Percentiles rank a stretch among this genome's conserved stretches.
These are phyloP conservation scores for Apiotrichum akiyoshidainum DNA, from an alignment of 1,284 basidiomycete species.

Conservation along the genomic window DNA sequence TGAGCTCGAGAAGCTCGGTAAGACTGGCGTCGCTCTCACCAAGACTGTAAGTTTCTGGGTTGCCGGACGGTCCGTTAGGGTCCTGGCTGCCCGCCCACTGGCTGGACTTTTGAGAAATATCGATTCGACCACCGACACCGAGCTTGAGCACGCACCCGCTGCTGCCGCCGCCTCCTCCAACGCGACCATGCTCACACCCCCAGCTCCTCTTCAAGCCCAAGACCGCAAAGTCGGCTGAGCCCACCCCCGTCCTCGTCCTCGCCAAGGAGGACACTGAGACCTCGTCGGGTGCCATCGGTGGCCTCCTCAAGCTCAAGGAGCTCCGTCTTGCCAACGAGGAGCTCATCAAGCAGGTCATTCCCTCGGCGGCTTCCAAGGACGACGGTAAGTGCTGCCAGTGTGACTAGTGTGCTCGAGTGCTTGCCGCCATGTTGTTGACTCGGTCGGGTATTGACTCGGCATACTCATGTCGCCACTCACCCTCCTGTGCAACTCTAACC, in stretches of 20 bases:
- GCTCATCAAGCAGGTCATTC: slow-evolving; percentile 78
- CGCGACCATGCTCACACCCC: neutral
- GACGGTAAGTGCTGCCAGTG: slow-evolving; percentile 60
- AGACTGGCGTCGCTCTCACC: slow-evolving; percentile 35
- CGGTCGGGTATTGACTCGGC: neutral
- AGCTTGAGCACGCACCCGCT: neutral
- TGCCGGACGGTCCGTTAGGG: neutral
- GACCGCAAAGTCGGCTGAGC: slow-evolving; percentile 78
- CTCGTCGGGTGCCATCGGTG: slow-evolving; percentile 66
- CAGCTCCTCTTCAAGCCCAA: slow-evolving; percentile 53
- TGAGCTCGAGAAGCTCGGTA: slow-evolving; percentile 41
- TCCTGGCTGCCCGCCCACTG: too few relatives aligned
- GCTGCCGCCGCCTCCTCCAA: too few relatives aligned
- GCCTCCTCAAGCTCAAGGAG: slow-evolving; percentile 83
- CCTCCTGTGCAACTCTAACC: neutral
- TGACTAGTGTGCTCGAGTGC: neutral
- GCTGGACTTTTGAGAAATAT: neutral
- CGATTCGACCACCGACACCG: neutral
- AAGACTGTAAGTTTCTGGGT: slow-evolving; percentile 40
- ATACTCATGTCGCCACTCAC: neutral
- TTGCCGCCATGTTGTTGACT: neutral
- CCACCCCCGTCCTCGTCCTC: slow-evolving; percentile 81
- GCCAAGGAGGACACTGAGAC: slow-evolving; percentile 80
- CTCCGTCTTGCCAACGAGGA: slow-evolving; percentile 84
- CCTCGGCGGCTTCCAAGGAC: slow-evolving; percentile 66